Base-by-base conservation (phyloP, 768 basidiomycete species). In the Kwoniella pini region DNA sequence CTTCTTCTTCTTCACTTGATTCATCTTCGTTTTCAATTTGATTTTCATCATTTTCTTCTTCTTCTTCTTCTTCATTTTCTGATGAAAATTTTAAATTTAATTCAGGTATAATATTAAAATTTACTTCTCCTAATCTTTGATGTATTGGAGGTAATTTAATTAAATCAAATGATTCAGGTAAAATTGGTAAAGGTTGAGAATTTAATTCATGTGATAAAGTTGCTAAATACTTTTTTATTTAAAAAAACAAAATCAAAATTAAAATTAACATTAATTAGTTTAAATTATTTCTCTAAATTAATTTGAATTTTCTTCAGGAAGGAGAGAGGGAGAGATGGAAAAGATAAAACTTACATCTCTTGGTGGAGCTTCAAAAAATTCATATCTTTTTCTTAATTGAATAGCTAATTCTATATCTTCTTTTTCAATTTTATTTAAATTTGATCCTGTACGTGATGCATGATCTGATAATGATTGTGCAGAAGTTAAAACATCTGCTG, bases 331-430 rank as follows among this genome's bases (percentile, higher is more conserved):
- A 26, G 28, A 60, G 38, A 33, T 13, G 19, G 40, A 42, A 12
- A 13, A 59, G n/a, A 12, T 2, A 22, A 10, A 19, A 65, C 79
- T 63, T 53, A 81, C 80, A 67, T 82, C 81, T 62, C 80, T 72
- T 0, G 80, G 80, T 2, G 78, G 76, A 0, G 73, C 72, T 54
- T 79, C 77, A 36, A 70, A 77, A 60, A 78, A 78, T 31, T 75
- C 74, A 45, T 76, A 79, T 44, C 80, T 75, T 26, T 75, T 77
- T 40, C 80, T 67, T 2, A 78, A 69, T 48, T 78, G 76, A 2
- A 82, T 77, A 6, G 81, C 81, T 12, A 82, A 50, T 19, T 79
- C 75, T 11, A 82, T 69, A 71, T 82, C 81, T 17, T 77, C 76
- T 30, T 70, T 67, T 33, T 79, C 74, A 2, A 76, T 63, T 39